Percentiles rank a stretch among this genome's conserved stretches.
phyloP scores from a whole-genome alignment of 1,284 basidiomycete genomes.

The Xerocomus cyaneibrunnescens region DNA sequence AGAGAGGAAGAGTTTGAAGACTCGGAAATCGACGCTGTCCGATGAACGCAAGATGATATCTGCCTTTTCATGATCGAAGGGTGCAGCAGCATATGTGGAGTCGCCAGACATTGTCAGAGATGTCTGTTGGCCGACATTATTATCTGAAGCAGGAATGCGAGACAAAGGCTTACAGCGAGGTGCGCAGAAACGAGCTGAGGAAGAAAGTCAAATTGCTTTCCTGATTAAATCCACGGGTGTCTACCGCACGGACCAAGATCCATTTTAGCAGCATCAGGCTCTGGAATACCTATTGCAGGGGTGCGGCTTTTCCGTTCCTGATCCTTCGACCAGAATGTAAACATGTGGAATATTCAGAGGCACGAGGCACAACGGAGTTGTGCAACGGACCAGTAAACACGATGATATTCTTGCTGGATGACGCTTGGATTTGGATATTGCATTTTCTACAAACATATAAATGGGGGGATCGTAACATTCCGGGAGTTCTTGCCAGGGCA shows the following conservation, averaged over 20 bases:
- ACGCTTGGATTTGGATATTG: neutral
- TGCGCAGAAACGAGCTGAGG: neutral
- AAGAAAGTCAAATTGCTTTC: neutral
- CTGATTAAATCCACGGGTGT: neutral
- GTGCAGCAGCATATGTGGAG: too few relatives aligned
- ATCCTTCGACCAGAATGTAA: neutral
- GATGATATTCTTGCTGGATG: neutral
- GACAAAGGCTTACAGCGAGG: neutral
- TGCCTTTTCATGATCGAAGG: too few relatives aligned
- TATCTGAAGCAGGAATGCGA: too few relatives aligned
- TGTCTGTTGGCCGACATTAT: too few relatives aligned
- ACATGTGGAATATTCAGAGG: neutral
- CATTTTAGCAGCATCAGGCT: too few relatives aligned
- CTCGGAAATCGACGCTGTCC: too few relatives aligned
- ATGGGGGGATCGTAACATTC: neutral
- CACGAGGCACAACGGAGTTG: neutral
- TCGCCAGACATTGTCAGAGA: too few relatives aligned
- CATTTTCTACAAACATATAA: neutral
- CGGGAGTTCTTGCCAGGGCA: neutral
- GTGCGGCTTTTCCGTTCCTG: too few relatives aligned
- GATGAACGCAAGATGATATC: too few relatives aligned
- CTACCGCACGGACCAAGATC: neutral
- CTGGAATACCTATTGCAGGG: too few relatives aligned
- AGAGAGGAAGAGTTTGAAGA: too few relatives aligned
- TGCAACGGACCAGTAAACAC: neutral